phyloP scores from a whole-genome alignment of 257 asterid species.

The Scutellaria barbata region DNA sequence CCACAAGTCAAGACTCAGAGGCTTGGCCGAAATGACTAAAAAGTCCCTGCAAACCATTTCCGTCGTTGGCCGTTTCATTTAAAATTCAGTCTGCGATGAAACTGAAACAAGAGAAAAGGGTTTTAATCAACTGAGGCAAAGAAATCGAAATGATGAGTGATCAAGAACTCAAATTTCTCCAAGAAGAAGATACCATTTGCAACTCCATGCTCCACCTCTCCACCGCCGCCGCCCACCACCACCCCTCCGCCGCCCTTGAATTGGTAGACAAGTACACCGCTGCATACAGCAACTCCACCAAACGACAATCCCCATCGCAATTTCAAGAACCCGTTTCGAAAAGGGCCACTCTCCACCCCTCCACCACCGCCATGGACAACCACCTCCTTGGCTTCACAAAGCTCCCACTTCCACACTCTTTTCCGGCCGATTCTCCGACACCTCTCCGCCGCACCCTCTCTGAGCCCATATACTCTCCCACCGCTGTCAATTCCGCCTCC shows the following conservation, averaged over 20 bases:
- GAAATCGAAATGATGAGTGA: constrained; percentile 29
- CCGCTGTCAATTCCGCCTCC: neutral
- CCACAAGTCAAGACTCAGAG: too few species aligned
- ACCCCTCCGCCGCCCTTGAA: constrained; percentile 3
- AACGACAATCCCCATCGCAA: constrained; percentile 33
- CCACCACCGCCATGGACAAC: constrained; percentile 3
- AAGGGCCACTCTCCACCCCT: constrained; percentile 33
- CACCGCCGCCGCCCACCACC: constrained; percentile 39
- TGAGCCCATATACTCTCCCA: constrained; percentile 41
- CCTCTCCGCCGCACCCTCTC: constrained; percentile 53
- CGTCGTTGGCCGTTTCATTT: neutral
- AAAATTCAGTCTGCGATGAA: neutral
- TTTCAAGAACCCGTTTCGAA: constrained; percentile 38
- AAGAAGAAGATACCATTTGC: constrained; percentile 24
- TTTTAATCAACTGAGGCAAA: neutral
- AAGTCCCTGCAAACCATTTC: constrained; percentile 14
- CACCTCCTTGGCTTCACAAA: constrained; percentile 33
- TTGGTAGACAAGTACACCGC: constrained; percentile 14
- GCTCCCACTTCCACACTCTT: constrained; percentile 34
- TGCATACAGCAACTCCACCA: constrained; percentile 29
- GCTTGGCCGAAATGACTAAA: neutral
- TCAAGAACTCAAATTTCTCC: constrained; percentile 24
- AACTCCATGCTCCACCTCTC: constrained; percentile 42
- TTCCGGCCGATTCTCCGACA: constrained; percentile 23
- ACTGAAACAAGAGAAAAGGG: constrained; percentile 4